phyloP scores from a whole-genome alignment of 169 alveolate genomes.

The Neospora caninum region DNA sequence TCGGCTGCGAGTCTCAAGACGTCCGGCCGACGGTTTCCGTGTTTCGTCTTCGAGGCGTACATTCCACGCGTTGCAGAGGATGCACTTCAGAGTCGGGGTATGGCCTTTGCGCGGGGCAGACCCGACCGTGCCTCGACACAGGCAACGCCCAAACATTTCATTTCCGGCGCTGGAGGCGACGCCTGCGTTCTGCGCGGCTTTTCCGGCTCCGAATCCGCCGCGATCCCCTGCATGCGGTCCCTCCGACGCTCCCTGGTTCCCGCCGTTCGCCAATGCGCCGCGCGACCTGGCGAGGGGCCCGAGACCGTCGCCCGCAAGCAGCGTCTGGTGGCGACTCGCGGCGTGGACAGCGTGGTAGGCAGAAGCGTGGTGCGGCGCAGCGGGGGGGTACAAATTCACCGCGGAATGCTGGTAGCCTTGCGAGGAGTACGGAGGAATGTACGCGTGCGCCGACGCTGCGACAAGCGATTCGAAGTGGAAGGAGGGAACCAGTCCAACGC shows the following conservation, averaged over 20 bases:
- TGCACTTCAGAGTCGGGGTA: background rate
- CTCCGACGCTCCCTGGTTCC: background rate
- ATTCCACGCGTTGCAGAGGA: background rate
- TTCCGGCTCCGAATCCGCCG: too few species aligned
- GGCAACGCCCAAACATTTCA: background rate
- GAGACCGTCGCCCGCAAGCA: background rate
- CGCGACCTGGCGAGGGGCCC: background rate
- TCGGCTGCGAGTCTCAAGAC: too few species aligned
- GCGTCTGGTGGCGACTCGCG: background rate
- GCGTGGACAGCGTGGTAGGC: background rate
- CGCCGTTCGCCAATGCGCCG: background rate
- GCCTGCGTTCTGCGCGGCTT: background rate
- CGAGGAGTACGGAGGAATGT: constrained; percentile 15
- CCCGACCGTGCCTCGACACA: background rate
- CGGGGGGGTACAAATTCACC: background rate
- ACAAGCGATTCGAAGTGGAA: background rate
- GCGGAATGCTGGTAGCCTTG: background rate
- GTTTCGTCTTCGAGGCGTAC: background rate
- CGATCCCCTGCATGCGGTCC: background rate
- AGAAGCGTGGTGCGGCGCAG: background rate
- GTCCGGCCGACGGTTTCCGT: too few species aligned
- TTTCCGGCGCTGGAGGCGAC: background rate
- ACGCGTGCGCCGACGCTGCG: background rate
- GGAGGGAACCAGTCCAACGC: background rate
- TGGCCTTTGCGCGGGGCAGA: background rate